Percentiles rank a stretch among this genome's conserved stretches.
Evolutionary conservation across 2,329 filamentous ascomycete species (phyloP).

Genomic region (Malbranchea cinnamomea): DNA sequence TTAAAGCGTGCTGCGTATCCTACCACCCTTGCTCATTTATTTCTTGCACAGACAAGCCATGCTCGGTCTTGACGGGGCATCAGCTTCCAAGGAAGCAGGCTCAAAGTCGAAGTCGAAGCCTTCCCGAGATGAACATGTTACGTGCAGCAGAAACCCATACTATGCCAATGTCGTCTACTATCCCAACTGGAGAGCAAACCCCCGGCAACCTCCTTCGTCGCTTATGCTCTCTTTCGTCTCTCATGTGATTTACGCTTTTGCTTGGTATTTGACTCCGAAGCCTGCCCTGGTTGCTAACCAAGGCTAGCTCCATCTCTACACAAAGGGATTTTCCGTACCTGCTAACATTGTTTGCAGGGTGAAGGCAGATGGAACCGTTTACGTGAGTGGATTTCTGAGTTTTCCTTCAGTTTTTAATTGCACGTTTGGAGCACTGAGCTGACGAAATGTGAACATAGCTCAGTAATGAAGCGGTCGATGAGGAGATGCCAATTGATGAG

Average conservation of each 20-base stretch:
- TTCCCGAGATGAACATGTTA: no score
- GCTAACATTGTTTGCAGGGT: slow-evolving; percentile 34
- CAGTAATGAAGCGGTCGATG: slow-evolving; percentile 66
- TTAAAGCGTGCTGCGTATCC: no score
- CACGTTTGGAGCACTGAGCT: slow-evolving; percentile 8
- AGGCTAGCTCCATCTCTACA: not conserved
- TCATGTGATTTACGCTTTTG: slow-evolving; percentile 73
- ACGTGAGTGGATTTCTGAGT: slow-evolving; percentile 41
- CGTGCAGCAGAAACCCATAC: no score
- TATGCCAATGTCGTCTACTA: slow-evolving; percentile 65
- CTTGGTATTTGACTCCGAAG: slow-evolving; percentile 38
- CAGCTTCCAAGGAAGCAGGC: not conserved
- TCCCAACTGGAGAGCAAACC: slow-evolving; percentile 63
- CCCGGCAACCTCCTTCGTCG: slow-evolving; percentile 55
- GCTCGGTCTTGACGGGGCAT: no score
- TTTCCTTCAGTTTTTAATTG: slow-evolving; percentile 9
- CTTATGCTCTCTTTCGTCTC: slow-evolving; percentile 64
- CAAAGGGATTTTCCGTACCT: slow-evolving; percentile 1
- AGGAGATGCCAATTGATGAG: slow-evolving; percentile 56
- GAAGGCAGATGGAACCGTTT: slow-evolving; percentile 55
- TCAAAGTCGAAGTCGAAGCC: no score
- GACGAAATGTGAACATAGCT: slow-evolving; percentile 36
- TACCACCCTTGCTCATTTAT: no score
- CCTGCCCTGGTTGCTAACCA: not conserved
- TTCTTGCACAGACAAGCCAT: no score